Evolutionary conservation across 331 rosid species (phyloP).

Genomic region (Rosa hybrid): DNA sequence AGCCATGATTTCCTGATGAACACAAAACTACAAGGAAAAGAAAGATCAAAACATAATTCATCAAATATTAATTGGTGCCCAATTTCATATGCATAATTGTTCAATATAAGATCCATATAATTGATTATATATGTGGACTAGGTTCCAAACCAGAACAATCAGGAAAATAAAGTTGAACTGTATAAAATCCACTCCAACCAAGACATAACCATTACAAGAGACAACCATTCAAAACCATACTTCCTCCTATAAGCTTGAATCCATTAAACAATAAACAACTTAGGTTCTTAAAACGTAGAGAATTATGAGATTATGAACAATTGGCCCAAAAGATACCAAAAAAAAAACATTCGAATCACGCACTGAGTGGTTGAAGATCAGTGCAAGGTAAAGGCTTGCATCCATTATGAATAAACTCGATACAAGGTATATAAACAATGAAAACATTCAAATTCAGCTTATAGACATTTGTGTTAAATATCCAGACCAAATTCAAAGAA

Average conservation of each 20-base stretch:
- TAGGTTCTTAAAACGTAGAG: neutral
- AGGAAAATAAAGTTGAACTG: neutral
- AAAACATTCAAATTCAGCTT: neutral
- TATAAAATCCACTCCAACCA: neutral
- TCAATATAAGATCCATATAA: no score
- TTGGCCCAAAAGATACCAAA: neutral
- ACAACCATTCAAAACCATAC: neutral
- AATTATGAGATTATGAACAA: neutral
- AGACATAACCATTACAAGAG: neutral
- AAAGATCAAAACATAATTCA: no score
- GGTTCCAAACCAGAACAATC: neutral
- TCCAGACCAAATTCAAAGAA: no score
- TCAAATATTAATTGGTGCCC: no score
- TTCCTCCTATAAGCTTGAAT: neutral
- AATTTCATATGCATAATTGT: no score
- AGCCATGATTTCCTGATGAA: no score
- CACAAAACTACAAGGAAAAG: no score
- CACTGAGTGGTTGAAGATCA: neutral
- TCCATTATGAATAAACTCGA: neutral
- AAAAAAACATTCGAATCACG: neutral
- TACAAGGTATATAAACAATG: neutral
- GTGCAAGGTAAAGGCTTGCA: neutral
- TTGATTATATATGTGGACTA: no score
- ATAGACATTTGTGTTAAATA: neutral
- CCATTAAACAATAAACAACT: neutral